Evolutionary conservation across 129 eudicot species (phyloP).

Genomic region (Erigeron canadensis): DNA sequence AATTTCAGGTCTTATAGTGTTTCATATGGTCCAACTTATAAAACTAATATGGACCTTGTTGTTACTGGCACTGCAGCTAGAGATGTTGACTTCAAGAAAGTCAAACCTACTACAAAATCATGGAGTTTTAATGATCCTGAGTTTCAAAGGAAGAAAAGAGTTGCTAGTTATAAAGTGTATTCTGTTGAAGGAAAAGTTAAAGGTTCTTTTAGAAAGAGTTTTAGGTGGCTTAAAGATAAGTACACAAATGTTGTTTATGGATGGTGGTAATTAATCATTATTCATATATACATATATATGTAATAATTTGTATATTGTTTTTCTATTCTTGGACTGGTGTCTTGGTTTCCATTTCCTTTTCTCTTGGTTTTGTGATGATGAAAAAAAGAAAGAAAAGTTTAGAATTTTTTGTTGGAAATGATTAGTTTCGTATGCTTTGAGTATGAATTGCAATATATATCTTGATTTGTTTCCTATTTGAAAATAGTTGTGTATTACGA

Average conservation of each 20-base stretch:
- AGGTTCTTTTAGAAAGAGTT: slow-evolving; percentile 78
- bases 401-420: background rate
- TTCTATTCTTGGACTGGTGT: slow-evolving; percentile 8
- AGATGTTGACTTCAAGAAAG: slow-evolving; percentile 49
- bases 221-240: slow-evolving; percentile 74
- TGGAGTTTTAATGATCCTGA: slow-evolving; percentile 81
- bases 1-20: slow-evolving; percentile 65
- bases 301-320: background rate
- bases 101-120: slow-evolving; percentile 44
- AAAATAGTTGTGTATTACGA: background rate
- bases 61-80: slow-evolving; percentile 23
- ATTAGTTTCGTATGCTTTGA: slow-evolving; percentile 3
- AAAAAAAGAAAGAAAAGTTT: background rate
- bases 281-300: background rate
- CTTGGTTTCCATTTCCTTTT: background rate
- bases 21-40: slow-evolving; percentile 39
- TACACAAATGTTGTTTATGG: slow-evolving; percentile 66
- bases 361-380: slow-evolving; percentile 2
- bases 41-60: slow-evolving; percentile 29
- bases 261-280: slow-evolving; percentile 48
- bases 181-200: slow-evolving; percentile 79
- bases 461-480: slow-evolving; percentile 12
- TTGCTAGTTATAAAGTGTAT: slow-evolving; percentile 76
- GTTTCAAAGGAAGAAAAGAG: slow-evolving; percentile 83
- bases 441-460: slow-evolving; percentile 10